Evolutionary conservation across 2,329 filamentous ascomycete genomes (phyloP).

Genomic region (Exophiala aquamarina): DNA sequence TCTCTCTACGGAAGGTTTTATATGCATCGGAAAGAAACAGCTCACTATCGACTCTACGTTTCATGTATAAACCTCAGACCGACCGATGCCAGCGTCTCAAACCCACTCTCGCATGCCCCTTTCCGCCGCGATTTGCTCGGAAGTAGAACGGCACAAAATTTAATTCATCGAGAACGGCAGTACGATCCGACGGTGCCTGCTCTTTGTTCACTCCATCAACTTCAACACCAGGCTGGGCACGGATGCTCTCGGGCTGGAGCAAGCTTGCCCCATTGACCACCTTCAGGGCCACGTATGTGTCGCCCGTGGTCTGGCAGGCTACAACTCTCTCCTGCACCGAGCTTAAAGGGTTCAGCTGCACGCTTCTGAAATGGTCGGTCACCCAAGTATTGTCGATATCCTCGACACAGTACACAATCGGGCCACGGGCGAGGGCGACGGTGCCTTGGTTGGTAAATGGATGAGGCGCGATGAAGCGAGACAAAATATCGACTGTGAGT

Average conservation of each 20-base stretch:
- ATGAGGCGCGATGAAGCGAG: slow-evolving; percentile 53
- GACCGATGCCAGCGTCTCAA: slow-evolving; percentile 18
- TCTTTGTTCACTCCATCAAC: slow-evolving; percentile 1
- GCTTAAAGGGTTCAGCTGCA: slow-evolving; percentile 16
- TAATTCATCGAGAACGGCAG: slow-evolving; percentile 36
- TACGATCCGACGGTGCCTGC: background rate
- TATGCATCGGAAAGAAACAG: background rate
- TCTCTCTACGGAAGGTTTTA: background rate
- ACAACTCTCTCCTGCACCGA: slow-evolving; percentile 7
- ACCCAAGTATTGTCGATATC: slow-evolving; percentile 60
- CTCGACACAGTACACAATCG: slow-evolving; percentile 62
- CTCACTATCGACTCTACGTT: background rate
- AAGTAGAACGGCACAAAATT: slow-evolving; percentile 58
- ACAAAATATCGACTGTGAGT: slow-evolving; percentile 48
- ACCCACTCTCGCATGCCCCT: slow-evolving; percentile 54
- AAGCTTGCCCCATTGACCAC: slow-evolving; percentile 11
- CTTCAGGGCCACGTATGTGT: slow-evolving; percentile 15
- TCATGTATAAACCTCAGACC: background rate
- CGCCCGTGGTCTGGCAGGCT: slow-evolving; percentile 7
- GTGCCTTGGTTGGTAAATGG: slow-evolving; percentile 58
- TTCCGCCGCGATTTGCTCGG: slow-evolving; percentile 55
- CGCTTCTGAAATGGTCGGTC: slow-evolving; percentile 53
- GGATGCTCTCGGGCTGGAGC: slow-evolving; percentile 1
- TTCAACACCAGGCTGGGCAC: slow-evolving; percentile 8
- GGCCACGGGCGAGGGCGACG: slow-evolving; percentile 56